Evolutionary conservation across 139 green algal genomes (phyloP), one percentile per base, ranked within the genome.

Genomic region (Eudorina sp.): DNA sequence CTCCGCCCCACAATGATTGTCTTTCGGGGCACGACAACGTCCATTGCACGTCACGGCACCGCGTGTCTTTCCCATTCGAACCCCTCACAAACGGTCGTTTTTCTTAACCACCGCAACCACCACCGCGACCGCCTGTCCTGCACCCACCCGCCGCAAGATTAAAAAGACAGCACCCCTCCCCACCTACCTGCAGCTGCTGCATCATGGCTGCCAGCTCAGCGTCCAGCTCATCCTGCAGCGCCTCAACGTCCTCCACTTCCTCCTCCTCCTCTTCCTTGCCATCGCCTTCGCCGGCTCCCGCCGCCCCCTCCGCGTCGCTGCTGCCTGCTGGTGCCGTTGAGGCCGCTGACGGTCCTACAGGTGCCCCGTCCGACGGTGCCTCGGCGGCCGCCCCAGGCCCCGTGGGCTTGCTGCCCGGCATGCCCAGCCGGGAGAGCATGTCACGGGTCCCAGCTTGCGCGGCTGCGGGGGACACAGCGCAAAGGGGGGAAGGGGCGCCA

Each of bases 171-270:
- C n/a, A n/a, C 51, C 58, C 23, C 19, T 31, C 6, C n/a, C 7
- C 21, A 51, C 78, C 18, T 25, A 88, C 83, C 83, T 88, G 68
- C 68, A 88, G 66, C 68, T 88, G 83, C 83, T 81, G 43, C 29
- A 73, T 51, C 83, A 88, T 88, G 14, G 69, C 36, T 0, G 76
- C 82, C 55, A 93, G 86, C 36, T 93, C 90, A 1, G 69, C 46
- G 31, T 93, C 90, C 83, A 93, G 83, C 55, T 91, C 82, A 38
- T 87, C 76, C 75, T 93, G 90, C 53, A 93, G 78, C 66, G 34
- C 66, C 18, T 41, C 69, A 0, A 93, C 77, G 23, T 89, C 85
- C 19, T 85, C 83, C 0, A 62, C 77, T 18, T 46, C 82, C 60
- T 89, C 72, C 53, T 90, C 86, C 13, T 85, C 83, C 0, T 36